Conservation (phyloP, 176 grass and related monocot species). For the Aegilops sharonensis region DNA sequence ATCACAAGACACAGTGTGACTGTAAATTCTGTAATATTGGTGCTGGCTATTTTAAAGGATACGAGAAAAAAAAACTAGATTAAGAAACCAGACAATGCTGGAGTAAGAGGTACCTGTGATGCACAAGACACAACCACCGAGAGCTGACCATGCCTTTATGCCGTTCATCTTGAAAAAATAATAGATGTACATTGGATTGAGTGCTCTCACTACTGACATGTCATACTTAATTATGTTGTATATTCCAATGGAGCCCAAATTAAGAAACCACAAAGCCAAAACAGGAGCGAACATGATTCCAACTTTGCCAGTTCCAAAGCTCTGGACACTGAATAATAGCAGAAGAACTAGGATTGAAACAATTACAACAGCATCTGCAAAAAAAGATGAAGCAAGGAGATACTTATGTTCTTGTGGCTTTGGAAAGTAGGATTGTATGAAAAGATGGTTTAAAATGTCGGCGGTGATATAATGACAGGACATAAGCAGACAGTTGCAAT, state of each 20-base stretch:
- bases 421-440: conserved; percentile 7
- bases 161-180: conserved; percentile 78
- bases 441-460: background rate
- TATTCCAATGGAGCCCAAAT: conserved; percentile 68
- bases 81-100: background rate
- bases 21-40: conserved; percentile 14
- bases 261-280: conserved; percentile 89
- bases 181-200: conserved; percentile 93
- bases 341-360: conserved; percentile 70
- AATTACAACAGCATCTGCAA: conserved; percentile 89
- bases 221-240: conserved; percentile 91
- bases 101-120: conserved; percentile 72
- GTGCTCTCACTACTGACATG: conserved; percentile 71
- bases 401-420: background rate
- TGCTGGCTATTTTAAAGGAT: background rate
- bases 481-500: background rate
- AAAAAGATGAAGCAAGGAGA: conserved; percentile 21
- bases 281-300: conserved; percentile 94
- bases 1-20: background rate
- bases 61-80: background rate
- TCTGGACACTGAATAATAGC: conserved; percentile 92
- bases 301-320: conserved; percentile 97
- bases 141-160: conserved; percentile 84
- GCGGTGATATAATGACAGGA: background rate
- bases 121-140: conserved; percentile 97